Evolutionary conservation across 768 basidiomycete genomes (phyloP), one percentile per base, ranked within the genome.

Genomic region (Stropharia rugosoannulata): DNA sequence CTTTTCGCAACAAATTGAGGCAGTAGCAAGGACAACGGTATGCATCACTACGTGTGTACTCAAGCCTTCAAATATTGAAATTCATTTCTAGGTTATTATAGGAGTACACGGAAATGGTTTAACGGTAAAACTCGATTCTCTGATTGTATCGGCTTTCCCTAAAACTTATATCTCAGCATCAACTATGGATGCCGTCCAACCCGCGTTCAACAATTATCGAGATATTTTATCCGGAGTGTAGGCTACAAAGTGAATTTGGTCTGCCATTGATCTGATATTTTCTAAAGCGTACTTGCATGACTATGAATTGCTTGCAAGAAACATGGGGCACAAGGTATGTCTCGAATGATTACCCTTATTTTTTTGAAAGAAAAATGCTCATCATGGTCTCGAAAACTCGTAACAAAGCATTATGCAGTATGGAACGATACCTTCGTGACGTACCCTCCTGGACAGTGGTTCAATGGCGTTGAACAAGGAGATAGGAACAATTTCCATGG

Each of bases 21-120:
- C 86, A 16, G 79, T 75, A 0, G 81, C 86, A 19, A 73, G 81
- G 57, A 86, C 85, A 22, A 89, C 85, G 19, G 85, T 88, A 57
- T 32, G 9, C 32, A 58, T 54, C 39, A 25, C 47, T 42, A 37
- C 9, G 16, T 36, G 15, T 13, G 2, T 51, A 55, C 29, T 16
- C 11, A 29, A 12, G 15, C 22, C n/a, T 38, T 15, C 42, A 13
- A 5, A 38, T n/a, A 0, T 7, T 44, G 4, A 37, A 46, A 16
- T 11, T 32, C 41, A 16, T 36, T 7, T 44, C 15, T 36, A 66
- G 62, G 50, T 60, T 19, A 66, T 87, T 61, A 66, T 87, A 42
- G 86, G 84, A 35, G 81, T 86, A 18, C 85, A 87, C 62, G 87
- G 86, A 25, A 89, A 87, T 68, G 86, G 87, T 38, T 73, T 92